Evolutionary conservation across 2,329 filamentous ascomycete genomes (phyloP).

Genomic region (Boeremia exigua): DNA sequence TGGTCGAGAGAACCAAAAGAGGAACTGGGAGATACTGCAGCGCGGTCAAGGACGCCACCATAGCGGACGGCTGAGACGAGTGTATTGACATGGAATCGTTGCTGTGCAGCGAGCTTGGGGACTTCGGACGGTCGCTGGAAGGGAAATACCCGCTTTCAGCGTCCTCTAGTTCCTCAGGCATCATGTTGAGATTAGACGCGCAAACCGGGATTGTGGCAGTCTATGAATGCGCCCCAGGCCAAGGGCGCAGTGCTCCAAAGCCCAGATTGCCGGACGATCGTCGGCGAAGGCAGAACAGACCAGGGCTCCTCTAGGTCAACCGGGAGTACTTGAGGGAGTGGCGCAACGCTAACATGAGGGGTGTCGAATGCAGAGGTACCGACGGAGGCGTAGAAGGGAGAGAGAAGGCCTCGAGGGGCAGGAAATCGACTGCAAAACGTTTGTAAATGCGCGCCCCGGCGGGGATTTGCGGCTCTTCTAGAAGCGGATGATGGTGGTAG

Average conservation of each 20-base stretch:
- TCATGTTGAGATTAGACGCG: constrained; percentile 16
- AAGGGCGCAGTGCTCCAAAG: neutral
- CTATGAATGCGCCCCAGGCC: neutral
- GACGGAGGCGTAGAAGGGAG: neutral
- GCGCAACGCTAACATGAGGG: constrained; percentile 8
- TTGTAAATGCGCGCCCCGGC: constrained; percentile 19
- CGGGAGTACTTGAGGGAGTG: constrained; percentile 4
- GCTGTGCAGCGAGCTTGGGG: constrained; percentile 42
- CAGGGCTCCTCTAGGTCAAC: constrained; percentile 17
- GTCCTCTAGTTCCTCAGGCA: constrained; percentile 30
- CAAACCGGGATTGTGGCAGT: neutral
- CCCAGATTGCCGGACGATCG: neutral
- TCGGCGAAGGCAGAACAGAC: neutral
- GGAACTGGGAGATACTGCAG: constrained; percentile 78
- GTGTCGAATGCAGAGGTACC: constrained; percentile 5
- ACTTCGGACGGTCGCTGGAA: constrained; percentile 28
- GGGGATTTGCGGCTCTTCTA: constrained; percentile 21
- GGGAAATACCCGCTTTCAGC: constrained; percentile 40
- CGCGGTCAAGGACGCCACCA: constrained; percentile 52
- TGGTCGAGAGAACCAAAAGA: constrained; percentile 69
- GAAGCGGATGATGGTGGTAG: constrained; percentile 16
- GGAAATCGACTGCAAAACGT: constrained; percentile 10
- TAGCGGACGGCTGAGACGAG: constrained; percentile 35
- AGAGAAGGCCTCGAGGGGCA: constrained; percentile 6
- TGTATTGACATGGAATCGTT: constrained; percentile 39